phyloP scores from a whole-genome alignment of 116 monocot genomes.

The Iris pallida region DNA sequence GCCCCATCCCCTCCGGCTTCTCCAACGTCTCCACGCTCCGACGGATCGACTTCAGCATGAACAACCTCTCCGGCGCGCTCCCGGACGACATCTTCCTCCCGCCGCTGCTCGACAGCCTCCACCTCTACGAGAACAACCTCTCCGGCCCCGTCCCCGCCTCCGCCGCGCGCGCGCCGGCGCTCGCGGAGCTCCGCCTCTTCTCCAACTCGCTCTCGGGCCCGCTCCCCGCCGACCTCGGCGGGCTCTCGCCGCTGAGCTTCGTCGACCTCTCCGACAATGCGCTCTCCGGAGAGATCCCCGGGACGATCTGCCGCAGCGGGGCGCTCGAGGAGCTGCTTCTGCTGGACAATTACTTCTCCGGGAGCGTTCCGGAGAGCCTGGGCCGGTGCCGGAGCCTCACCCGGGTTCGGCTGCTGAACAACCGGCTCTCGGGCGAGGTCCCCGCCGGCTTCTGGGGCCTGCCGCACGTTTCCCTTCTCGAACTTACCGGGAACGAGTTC shows the following conservation, averaged over 20 bases:
- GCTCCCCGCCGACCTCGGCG: constrained; percentile 56
- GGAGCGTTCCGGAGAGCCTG: constrained; percentile 46
- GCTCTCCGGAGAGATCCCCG: constrained; percentile 60
- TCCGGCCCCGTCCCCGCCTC: constrained; percentile 7
- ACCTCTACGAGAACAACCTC: constrained; percentile 18
- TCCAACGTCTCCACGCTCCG: constrained; percentile 9
- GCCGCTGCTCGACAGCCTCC: constrained; percentile 13
- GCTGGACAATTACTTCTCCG: constrained; percentile 56
- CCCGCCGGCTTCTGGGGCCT: constrained; percentile 65
- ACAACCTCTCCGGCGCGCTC: constrained; percentile 11
- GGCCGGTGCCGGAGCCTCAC: constrained; percentile 41
- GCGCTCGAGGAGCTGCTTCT: constrained; percentile 48
- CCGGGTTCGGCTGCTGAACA: constrained; percentile 56
- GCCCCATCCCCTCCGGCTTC: constrained; percentile 11
- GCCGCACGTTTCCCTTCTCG: constrained; percentile 56
- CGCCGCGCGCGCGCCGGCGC: constrained; percentile 18
- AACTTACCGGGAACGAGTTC: constrained; percentile 51
- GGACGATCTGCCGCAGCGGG: constrained; percentile 52
- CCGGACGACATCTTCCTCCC: constrained; percentile 11
- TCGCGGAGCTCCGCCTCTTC: constrained; percentile 55
- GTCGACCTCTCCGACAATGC: constrained; percentile 58
- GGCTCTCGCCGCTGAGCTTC: constrained; percentile 34
- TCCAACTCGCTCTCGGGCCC: constrained; percentile 48
- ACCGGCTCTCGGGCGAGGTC: constrained; percentile 54
- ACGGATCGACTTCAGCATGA: constrained; percentile 12